Conservation (phyloP, 805 yeast genomes). For the Jamesozyma spencerorum region DNA sequence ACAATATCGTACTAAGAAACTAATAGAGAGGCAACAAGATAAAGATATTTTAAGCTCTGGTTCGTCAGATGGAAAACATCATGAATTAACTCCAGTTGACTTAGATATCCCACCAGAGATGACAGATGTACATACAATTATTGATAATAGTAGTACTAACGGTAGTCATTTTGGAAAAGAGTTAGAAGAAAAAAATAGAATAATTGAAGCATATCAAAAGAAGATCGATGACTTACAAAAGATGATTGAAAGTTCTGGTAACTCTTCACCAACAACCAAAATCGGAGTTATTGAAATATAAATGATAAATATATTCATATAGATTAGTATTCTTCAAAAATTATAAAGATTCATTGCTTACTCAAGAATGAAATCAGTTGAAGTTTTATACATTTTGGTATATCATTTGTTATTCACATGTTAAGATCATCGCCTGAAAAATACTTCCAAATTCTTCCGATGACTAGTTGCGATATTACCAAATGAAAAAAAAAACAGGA, state of each 20-base stretch:
- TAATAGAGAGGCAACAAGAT: slow-evolving; percentile 34
- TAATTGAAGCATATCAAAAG: slow-evolving; percentile 20
- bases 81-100: background rate
- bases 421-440: no score
- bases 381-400: no score
- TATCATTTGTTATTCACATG: background rate
- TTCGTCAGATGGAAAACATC: background rate
- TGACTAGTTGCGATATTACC: background rate
- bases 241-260: slow-evolving; percentile 5
- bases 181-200: slow-evolving; percentile 17
- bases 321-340: no score
- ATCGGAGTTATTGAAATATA: background rate
- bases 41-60: background rate
- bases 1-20: slow-evolving; percentile 62
- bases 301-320: background rate
- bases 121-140: background rate
- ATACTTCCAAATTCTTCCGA: background rate
- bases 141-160: background rate
- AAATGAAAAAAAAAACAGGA: no score
- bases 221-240: slow-evolving; percentile 15
- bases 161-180: slow-evolving; percentile 4
- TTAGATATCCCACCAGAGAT: background rate
- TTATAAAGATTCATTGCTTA: no score
- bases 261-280: slow-evolving; percentile 7
- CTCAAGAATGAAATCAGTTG: no score